Conservation (phyloP, 345 rosid genomes). For the Balakata baccata region DNA sequence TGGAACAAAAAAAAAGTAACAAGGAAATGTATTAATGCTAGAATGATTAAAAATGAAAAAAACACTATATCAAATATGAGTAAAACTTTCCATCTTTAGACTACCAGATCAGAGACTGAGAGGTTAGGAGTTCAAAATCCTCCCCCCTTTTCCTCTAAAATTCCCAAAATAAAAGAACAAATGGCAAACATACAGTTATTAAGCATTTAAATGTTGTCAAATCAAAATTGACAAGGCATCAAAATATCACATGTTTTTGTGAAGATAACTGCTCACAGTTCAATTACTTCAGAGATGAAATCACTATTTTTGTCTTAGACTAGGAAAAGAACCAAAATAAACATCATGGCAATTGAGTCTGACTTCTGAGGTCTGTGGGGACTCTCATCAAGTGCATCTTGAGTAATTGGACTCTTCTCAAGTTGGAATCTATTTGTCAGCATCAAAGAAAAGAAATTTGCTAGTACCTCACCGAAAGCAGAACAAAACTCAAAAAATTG, state of each 20-base stretch:
- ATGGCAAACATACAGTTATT: neutral
- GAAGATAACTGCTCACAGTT: neutral
- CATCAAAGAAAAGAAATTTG: neutral
- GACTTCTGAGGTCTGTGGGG: too few species aligned
- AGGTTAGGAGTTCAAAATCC: neutral
- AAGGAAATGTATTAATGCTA: neutral
- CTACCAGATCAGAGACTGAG: neutral
- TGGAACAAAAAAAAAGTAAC: neutral
- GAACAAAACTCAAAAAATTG: constrained; percentile 82
- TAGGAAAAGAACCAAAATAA: neutral
- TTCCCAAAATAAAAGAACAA: neutral
- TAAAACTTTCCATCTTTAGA: neutral
- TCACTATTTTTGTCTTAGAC: neutral
- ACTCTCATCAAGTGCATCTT: too few species aligned
- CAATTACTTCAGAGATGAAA: neutral
- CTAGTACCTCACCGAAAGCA: constrained; percentile 67
- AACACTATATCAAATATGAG: neutral
- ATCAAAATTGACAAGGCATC: neutral
- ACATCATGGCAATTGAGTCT: neutral
- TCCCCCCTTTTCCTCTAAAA: neutral
- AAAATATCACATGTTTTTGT: neutral
- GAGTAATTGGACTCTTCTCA: too few species aligned
- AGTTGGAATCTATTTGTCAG: too few species aligned
- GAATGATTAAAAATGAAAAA: neutral
- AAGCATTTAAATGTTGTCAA: too few species aligned